phyloP scores from a whole-genome alignment of 176 grass and related monocot species.

The Pharus latifolius region DNA sequence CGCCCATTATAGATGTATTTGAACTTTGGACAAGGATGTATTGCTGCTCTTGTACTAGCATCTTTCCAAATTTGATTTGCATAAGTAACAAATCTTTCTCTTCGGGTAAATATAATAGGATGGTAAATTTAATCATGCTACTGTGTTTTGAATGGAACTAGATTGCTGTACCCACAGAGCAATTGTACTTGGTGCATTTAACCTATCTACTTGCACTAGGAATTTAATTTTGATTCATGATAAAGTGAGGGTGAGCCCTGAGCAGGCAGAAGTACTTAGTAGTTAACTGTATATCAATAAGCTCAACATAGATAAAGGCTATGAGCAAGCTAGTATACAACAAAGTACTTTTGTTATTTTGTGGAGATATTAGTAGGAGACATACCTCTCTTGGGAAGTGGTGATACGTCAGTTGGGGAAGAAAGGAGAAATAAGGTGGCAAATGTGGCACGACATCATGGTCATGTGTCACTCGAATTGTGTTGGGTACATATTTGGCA shows the following conservation, averaged over 20 bases:
- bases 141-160: not conserved
- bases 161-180: not conserved
- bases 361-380: not conserved
- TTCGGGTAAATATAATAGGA: not conserved
- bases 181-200: no score
- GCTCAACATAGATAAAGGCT: not conserved
- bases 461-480: slow-evolving; percentile 43
- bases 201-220: no score
- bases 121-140: not conserved
- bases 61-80: slow-evolving; percentile 4
- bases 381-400: slow-evolving; percentile 52
- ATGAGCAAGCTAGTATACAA: not conserved
- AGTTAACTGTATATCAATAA: not conserved
- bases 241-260: not conserved
- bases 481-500: slow-evolving; percentile 38
- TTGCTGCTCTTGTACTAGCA: not conserved
- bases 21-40: not conserved
- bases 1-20: not conserved
- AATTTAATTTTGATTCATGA: not conserved
- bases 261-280: not conserved
- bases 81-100: not conserved
- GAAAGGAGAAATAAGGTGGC: slow-evolving; percentile 60
- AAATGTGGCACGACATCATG: slow-evolving; percentile 66
- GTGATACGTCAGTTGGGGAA: slow-evolving; percentile 39
- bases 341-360: not conserved